These are phyloP conservation scores for Penicillium soppii DNA, from an alignment of 495 filamentous ascomycete genomes.

Conservation along the genomic window DNA sequence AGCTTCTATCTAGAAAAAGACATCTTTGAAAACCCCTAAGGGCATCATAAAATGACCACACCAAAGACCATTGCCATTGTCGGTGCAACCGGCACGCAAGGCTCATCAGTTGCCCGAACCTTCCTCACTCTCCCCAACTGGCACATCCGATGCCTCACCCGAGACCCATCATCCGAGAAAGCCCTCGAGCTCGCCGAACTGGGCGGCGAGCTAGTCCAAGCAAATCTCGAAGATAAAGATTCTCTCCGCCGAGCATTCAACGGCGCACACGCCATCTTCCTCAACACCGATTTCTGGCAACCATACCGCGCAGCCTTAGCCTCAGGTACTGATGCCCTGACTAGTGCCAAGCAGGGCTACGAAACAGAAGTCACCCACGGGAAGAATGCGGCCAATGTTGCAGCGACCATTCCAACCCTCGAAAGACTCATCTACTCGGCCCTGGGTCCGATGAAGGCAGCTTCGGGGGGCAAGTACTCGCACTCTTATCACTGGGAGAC, in stretches of 20 bases:
- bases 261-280: conserved; percentile 51
- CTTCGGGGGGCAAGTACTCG: conserved; percentile 37
- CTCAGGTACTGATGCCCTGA: conserved; percentile 13
- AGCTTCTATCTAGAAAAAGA: not conserved
- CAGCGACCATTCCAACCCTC: conserved; percentile 41
- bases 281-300: conserved; percentile 53
- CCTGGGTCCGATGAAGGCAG: conserved; percentile 28
- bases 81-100: conserved; percentile 47
- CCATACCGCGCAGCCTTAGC: conserved; percentile 16
- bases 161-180: conserved; percentile 41
- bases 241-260: conserved; percentile 46
- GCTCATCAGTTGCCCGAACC: conserved; percentile 42
- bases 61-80: conserved; percentile 29
- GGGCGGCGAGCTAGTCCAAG: conserved; percentile 50
- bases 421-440: conserved; percentile 48
- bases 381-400: conserved; percentile 50
- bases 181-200: conserved; percentile 32
- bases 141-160: conserved; percentile 43
- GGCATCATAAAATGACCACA: not conserved
- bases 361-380: conserved; percentile 47
- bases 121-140: conserved; percentile 37
- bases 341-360: conserved; percentile 42
- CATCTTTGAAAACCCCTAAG: too few species aligned
- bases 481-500: conserved; percentile 38
- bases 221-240: conserved; percentile 41